Base-by-base conservation (phyloP, 108 stramenopile genomes). In the Ochromonas danica region DNA sequence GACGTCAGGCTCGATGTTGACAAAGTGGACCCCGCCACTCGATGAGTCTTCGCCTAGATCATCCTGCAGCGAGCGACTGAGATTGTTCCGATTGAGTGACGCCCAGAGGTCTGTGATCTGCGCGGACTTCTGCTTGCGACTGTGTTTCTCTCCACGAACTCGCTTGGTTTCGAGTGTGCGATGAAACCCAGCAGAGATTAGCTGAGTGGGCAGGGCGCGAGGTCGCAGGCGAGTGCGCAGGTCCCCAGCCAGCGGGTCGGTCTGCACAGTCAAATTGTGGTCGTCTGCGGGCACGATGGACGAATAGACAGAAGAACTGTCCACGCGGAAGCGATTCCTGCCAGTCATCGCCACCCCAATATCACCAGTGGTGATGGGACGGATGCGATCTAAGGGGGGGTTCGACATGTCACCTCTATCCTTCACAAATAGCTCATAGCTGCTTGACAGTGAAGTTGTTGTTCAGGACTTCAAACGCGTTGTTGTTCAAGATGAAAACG, bases 1-100 rank as follows among this genome's bases (percentile, higher is more conserved):
- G 51, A 22, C 51, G 10, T 57, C 51, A 57, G 51, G 51, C 51
- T 57, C 51, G 51, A 57, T 57, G 51, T 57, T 57, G 51, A 57
- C 51, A 22, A 57, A 57, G 51, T 57, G 51, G 17, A 57, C 51
- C n/a, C n/a, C n/a, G n/a, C n/a, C n/a, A n/a, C n/a, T n/a, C 51
- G 51, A 10, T 22, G 51, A 57, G 22, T 57, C 51, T 10, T 57
- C 51, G 51, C 51, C 51, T 22, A 17, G 51, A 57, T 17, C 10
- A 10, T 10, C 51, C 51, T 57, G 51, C n/a, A n/a, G n/a, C 51
- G 51, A 57, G 17, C 10, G 51, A 57, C 17, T 57, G 10, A 57
- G 22, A 22, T 57, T 57, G 51, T 57, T 57, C 17, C 51, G 51
- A 57, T 57, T 57, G 17, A 57, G 22, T 10, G 51, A 57, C 10